Conservation (phyloP, 371 early-diverging fungal genomes). For the Mortierella sp. region DNA sequence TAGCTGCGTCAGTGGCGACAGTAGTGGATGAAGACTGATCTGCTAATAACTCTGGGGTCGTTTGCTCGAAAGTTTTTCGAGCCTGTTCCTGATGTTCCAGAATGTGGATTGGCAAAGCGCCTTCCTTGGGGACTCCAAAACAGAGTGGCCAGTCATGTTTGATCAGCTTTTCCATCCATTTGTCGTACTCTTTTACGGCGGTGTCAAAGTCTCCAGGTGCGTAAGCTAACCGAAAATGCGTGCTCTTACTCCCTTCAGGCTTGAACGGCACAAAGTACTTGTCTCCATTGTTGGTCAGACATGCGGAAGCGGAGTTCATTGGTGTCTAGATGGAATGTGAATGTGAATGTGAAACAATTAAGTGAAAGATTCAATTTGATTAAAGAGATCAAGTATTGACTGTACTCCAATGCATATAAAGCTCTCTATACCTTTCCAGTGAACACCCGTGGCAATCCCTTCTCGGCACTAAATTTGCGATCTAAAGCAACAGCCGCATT, state of each 20-base stretch:
- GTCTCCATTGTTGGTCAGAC: slow-evolving; percentile 85
- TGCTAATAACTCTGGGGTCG: background rate
- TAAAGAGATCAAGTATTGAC: background rate
- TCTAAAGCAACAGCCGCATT: slow-evolving; percentile 80
- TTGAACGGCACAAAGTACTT: slow-evolving; percentile 81
- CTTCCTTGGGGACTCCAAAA: slow-evolving; percentile 67
- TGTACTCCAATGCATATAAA: background rate
- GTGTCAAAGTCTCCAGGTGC: slow-evolving; percentile 81
- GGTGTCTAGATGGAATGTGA: slow-evolving; percentile 71
- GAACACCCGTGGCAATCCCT: slow-evolving; percentile 80
- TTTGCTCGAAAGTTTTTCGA: slow-evolving; percentile 10
- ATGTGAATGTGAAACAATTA: background rate
- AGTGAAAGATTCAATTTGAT: background rate
- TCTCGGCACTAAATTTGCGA: slow-evolving; percentile 75
- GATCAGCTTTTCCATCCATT: slow-evolving; percentile 79
- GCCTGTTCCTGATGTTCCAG: slow-evolving; percentile 34
- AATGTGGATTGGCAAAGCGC: slow-evolving; percentile 34
- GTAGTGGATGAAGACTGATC: background rate
- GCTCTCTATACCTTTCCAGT: slow-evolving; percentile 77
- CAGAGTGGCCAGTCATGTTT: slow-evolving; percentile 85
- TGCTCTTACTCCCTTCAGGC: slow-evolving; percentile 75
- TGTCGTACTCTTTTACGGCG: slow-evolving; percentile 77
- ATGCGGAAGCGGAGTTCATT: slow-evolving; percentile 84
- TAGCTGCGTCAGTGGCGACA: background rate
- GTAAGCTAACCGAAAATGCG: slow-evolving; percentile 82